phyloP scores from a whole-genome alignment of 1,139 yeast species.

The Meyerozyma athensensis region DNA sequence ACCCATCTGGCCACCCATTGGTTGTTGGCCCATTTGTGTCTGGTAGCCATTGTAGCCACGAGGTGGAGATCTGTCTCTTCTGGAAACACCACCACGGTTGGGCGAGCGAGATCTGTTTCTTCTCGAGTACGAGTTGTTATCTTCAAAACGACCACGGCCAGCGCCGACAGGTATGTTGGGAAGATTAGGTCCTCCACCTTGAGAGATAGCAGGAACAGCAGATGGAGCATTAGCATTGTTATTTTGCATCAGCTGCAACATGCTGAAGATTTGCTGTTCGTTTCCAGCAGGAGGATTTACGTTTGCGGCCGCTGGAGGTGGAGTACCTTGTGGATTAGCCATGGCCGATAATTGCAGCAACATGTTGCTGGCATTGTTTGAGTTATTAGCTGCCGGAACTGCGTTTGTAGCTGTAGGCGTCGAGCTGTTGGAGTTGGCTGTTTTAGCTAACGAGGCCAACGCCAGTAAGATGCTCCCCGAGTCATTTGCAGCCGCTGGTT shows the following conservation, averaged over 20 bases:
- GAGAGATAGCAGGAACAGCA: conserved; percentile 5
- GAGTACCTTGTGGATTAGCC: conserved; percentile 20
- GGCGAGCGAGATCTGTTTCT: conserved; percentile 60
- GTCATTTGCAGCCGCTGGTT: conserved; percentile 24
- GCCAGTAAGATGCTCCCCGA: conserved; percentile 62
- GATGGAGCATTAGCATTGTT: conserved; percentile 8
- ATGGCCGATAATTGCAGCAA: conserved; percentile 44
- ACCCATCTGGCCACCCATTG: conserved; percentile 2
- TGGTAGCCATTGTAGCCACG: conserved; percentile 16
- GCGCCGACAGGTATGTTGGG: conserved; percentile 5
- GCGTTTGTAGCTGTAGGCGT: conserved; percentile 24
- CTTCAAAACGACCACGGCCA: conserved; percentile 28
- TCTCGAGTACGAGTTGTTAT: conserved; percentile 29
- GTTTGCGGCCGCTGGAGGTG: conserved; percentile 15
- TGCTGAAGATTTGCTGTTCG: conserved; percentile 33
- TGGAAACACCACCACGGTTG: conserved; percentile 22
- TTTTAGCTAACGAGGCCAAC: conserved; percentile 50
- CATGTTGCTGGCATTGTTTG: conserved; percentile 32
- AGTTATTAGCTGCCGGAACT: conserved; percentile 15
- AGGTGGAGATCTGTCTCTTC: conserved; percentile 32
- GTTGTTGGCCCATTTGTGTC: conserved; percentile 3
- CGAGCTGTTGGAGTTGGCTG: conserved; percentile 23
- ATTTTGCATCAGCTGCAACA: conserved; percentile 43
- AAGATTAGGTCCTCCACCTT: conserved; percentile 1
- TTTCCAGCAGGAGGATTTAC: conserved; percentile 16